Conservation (phyloP, 2,329 filamentous ascomycete species). For the Curvularia eragrostidis region DNA sequence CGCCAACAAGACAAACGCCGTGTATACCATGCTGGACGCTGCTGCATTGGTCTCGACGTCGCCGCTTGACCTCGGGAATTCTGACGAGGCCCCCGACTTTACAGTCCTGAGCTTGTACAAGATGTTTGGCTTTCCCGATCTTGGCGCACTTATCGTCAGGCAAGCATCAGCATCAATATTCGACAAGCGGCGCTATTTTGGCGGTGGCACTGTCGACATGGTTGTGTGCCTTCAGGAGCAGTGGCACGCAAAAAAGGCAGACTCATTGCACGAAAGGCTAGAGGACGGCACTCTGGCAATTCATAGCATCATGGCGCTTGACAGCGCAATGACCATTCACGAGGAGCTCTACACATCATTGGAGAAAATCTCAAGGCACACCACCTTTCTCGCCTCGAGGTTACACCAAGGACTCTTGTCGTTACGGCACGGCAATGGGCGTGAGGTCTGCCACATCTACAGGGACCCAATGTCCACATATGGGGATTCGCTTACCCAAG, state of each 20-base stretch:
- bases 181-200: constrained; percentile 78
- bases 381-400: constrained; percentile 66
- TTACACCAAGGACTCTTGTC: constrained; percentile 65
- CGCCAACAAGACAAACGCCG: constrained; percentile 50
- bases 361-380: constrained; percentile 72
- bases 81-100: constrained; percentile 76
- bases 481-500: constrained; percentile 59
- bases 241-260: constrained; percentile 81
- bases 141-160: constrained; percentile 83
- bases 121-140: constrained; percentile 95
- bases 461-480: constrained; percentile 52
- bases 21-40: constrained; percentile 81
- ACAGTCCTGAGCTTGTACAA: constrained; percentile 91
- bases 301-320: constrained; percentile 86
- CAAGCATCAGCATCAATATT: constrained; percentile 72
- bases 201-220: constrained; percentile 92
- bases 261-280: constrained; percentile 76
- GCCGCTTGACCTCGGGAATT: constrained; percentile 71
- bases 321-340: constrained; percentile 75
- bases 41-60: constrained; percentile 81
- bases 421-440: constrained; percentile 73
- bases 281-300: constrained; percentile 93
- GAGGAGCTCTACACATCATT: constrained; percentile 73
- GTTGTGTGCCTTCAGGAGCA: constrained; percentile 77
- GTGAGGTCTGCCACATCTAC: constrained; percentile 72